Evolutionary conservation across 2,329 filamentous ascomycete species (phyloP).

Genomic region (Monilinia aucupariae): DNA sequence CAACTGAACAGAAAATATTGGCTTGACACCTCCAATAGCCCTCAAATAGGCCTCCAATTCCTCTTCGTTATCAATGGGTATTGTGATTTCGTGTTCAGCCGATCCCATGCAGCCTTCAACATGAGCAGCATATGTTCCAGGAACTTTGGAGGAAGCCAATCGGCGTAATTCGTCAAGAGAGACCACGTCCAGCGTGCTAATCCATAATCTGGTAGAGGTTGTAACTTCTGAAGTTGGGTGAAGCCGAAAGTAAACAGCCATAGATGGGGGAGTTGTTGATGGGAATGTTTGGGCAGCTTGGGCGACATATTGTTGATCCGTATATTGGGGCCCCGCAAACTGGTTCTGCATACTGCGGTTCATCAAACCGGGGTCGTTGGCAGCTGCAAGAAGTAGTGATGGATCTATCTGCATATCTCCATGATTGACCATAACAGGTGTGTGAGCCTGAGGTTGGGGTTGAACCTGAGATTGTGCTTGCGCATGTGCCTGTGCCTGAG

Average conservation of each 20-base stretch:
- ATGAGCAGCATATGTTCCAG: slow-evolving; percentile 51
- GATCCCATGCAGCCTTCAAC: slow-evolving; percentile 62
- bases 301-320: slow-evolving; percentile 36
- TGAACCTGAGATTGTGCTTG: slow-evolving; percentile 20
- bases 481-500: slow-evolving; percentile 23
- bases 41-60: slow-evolving; percentile 68
- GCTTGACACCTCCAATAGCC: slow-evolving; percentile 41
- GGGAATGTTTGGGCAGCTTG: slow-evolving; percentile 39
- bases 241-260: slow-evolving; percentile 65
- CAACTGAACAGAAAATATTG: slow-evolving; percentile 34
- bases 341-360: slow-evolving; percentile 35
- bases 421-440: slow-evolving; percentile 36
- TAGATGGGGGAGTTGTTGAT: slow-evolving; percentile 34
- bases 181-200: slow-evolving; percentile 51
- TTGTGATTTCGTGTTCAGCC: slow-evolving; percentile 50
- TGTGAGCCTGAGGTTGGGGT: slow-evolving; percentile 19
- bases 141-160: slow-evolving; percentile 56
- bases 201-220: slow-evolving; percentile 53
- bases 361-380: slow-evolving; percentile 35
- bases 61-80: slow-evolving; percentile 63
- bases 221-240: slow-evolving; percentile 57
- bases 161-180: slow-evolving; percentile 59
- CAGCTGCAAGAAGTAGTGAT: slow-evolving; percentile 52
- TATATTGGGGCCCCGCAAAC: slow-evolving; percentile 31
- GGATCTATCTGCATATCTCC: slow-evolving; percentile 58